Evolutionary conservation across 768 basidiomycete species (phyloP), one percentile per base, ranked within the genome.

Genomic region (Sporobolomyces phaffii): DNA sequence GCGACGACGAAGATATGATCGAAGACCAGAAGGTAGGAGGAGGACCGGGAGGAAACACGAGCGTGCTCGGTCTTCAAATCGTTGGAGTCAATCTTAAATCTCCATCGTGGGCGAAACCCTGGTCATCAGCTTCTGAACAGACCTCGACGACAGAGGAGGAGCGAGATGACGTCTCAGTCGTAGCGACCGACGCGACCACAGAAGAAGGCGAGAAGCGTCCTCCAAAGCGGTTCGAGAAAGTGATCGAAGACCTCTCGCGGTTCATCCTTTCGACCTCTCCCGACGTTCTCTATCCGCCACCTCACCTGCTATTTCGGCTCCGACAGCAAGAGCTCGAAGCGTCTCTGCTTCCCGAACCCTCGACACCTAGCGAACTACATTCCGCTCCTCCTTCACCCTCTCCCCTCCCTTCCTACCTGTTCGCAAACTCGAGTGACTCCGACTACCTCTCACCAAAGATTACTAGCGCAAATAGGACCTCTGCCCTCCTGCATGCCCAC

Each of bases 181-280:
- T 49, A 7, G 2, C 20, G 38, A 47, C 58, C 18, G 50, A 53
- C 18, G 15, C 18, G 3, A 44, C 56, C 0, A 41, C 48, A 14
- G 48, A 56, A 17, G 22, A 5, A 7, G 48, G 50, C n/a, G 49
- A 57, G 33, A 50, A 58, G 45, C 48, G 33, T 29, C 60, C 56
- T 20, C 56, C 52, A 26, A 61, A 57, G 5, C 56, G 68, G 1
- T 73, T 73, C 62, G 60, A 73, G 59, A 65, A 66, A 31, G 72
- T 73, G 20, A 64, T 70, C 31, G 49, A 61, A 41, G 51, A 67
- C 17, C 60, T 73, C 26, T 60, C 65, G 18, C 6, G 22, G n/a
- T 66, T 59, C 44, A 33, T 67, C 5, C 51, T 73, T 6, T 67
- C 64, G 9, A 54, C 62, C 3, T 68, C 68, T 3, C 68, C 71